These are phyloP conservation scores for Pichia sp. DNA, from an alignment of 1,139 yeast species.

Conservation along the genomic window DNA sequence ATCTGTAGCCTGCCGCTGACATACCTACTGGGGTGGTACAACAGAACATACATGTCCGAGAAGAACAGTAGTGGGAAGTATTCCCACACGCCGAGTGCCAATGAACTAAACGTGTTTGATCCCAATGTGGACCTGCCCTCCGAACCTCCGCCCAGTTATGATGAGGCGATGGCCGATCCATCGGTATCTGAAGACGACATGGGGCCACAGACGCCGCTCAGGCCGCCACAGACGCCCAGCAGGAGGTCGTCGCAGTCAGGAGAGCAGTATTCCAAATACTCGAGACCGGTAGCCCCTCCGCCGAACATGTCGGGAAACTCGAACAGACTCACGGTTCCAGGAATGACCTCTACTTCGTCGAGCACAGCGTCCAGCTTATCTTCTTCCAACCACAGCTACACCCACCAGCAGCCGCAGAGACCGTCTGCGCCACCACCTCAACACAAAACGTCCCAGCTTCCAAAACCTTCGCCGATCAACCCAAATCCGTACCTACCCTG, in stretches of 20 bases:
- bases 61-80: neutral
- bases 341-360: neutral
- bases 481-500: slow-evolving; percentile 52
- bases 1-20: neutral
- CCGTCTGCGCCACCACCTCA: neutral
- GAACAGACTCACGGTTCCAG: neutral
- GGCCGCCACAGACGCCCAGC: slow-evolving; percentile 6
- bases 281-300: slow-evolving; percentile 18
- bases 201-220: slow-evolving; percentile 12
- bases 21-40: neutral
- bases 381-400: neutral
- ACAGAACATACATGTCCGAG: neutral
- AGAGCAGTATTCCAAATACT: neutral
- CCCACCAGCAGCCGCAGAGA: slow-evolving; percentile 2
- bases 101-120: slow-evolving; percentile 16
- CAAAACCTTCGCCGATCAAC: slow-evolving; percentile 17
- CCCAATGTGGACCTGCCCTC: slow-evolving; percentile 23
- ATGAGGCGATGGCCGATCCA: slow-evolving; percentile 24
- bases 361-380: neutral
- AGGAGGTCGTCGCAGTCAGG: neutral
- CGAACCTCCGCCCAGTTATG: slow-evolving; percentile 36
- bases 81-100: slow-evolving; percentile 11
- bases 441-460: neutral
- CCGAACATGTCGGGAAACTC: neutral
- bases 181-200: slow-evolving; percentile 5